These are phyloP conservation scores for Phytophthora fragariaefolia DNA, from an alignment of 352 stramenopile species.

Conservation along the genomic window DNA sequence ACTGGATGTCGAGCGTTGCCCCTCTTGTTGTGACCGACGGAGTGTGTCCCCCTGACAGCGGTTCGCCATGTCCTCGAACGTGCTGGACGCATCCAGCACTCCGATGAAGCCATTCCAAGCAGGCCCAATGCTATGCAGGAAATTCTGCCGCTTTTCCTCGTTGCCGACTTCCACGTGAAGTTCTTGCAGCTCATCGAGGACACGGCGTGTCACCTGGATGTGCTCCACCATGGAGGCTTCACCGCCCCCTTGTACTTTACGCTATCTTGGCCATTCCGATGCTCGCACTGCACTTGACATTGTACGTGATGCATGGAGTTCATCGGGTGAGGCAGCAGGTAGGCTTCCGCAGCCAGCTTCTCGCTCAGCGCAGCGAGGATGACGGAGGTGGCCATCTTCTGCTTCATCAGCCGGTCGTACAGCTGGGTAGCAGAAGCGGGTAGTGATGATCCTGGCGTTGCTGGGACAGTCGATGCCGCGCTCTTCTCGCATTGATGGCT, in stretches of 20 bases:
- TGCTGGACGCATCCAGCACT: neutral
- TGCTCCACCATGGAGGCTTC: constrained; percentile 10
- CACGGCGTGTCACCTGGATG: constrained; percentile 14
- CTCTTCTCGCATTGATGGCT: too few relatives aligned
- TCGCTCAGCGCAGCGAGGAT: too few relatives aligned
- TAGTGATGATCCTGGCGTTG: too few relatives aligned
- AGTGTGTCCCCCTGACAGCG: constrained; percentile 12
- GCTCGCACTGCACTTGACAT: neutral
- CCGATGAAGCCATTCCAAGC: constrained; percentile 15
- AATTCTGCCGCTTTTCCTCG: constrained; percentile 13
- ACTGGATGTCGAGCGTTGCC: neutral
- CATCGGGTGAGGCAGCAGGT: too few relatives aligned
- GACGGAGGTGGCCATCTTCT: too few relatives aligned
- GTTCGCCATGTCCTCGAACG: constrained; percentile 8
- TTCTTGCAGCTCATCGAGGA: constrained; percentile 21
- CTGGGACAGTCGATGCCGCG: too few relatives aligned
- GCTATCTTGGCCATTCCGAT: neutral
- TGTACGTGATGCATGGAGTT: neutral
- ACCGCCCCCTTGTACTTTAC: neutral
- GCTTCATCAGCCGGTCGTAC: too few relatives aligned
- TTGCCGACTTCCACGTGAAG: neutral
- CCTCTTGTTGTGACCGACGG: constrained; percentile 11
- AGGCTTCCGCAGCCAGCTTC: too few relatives aligned
- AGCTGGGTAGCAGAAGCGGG: too few relatives aligned
- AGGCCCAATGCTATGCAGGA: constrained; percentile 15